Percentiles rank a stretch among this genome's conserved stretches.
These are phyloP conservation scores for Arthrinium puccinioides DNA, from an alignment of 2,329 filamentous ascomycete genomes.

Conservation along the genomic window DNA sequence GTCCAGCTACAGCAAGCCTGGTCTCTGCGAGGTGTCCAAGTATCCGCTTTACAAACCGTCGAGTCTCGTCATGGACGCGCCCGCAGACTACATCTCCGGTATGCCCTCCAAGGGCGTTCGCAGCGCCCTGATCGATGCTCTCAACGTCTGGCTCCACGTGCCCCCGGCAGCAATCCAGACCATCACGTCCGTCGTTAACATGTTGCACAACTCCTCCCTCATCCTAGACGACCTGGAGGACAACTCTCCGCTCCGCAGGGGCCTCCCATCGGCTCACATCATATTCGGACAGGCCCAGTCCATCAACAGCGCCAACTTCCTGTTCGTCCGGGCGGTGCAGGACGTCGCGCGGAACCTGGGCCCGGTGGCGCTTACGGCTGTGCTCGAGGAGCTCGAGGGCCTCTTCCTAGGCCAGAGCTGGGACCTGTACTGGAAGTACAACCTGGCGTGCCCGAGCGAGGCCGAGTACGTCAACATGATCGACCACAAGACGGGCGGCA, in stretches of 20 bases:
- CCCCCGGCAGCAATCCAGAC: neutral
- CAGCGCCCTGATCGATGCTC: neutral
- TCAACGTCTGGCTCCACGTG: neutral
- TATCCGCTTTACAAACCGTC: neutral
- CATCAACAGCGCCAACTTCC: constrained; percentile 43
- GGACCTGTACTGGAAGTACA: constrained; percentile 40
- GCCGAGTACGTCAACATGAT: constrained; percentile 41
- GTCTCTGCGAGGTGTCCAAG: neutral
- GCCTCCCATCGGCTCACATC: constrained; percentile 37
- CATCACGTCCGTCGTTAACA: neutral
- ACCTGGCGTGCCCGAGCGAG: constrained; percentile 34
- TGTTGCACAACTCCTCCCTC: neutral
- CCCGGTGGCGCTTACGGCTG: too few species aligned
- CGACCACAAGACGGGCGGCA: constrained; percentile 38
- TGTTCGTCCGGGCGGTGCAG: constrained; percentile 31
- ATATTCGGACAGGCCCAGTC: constrained; percentile 42
- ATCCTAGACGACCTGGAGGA: constrained; percentile 41
- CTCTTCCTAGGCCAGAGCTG: constrained; percentile 35
- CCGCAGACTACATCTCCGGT: neutral
- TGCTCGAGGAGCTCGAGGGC: constrained; percentile 16
- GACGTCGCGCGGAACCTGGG: neutral
- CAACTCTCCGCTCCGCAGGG: constrained; percentile 36
- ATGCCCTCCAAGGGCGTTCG: neutral
- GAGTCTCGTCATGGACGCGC: neutral
- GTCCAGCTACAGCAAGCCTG: neutral